Evolutionary conservation across 345 rosid genomes (phyloP).

Genomic region (Salix brachista): DNA sequence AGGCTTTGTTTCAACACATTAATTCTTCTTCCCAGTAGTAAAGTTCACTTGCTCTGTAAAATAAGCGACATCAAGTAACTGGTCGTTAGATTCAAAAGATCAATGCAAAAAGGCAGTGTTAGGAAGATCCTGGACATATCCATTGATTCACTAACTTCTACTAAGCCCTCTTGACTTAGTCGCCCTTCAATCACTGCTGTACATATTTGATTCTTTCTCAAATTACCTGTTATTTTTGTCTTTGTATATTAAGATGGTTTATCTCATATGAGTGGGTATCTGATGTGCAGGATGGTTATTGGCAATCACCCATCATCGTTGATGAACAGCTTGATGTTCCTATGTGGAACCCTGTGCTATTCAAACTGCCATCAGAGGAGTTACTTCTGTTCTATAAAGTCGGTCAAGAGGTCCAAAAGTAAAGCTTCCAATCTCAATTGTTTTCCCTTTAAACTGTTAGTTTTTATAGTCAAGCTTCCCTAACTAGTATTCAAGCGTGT

Average conservation of each 20-base stretch:
- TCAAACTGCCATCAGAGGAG: slow-evolving; percentile 71
- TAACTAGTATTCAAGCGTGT: neutral
- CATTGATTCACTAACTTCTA: neutral
- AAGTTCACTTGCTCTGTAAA: neutral
- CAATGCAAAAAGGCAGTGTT: neutral
- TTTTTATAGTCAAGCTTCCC: neutral
- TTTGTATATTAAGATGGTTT: slow-evolving; percentile 5
- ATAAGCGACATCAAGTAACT: neutral
- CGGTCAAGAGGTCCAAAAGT: slow-evolving; percentile 83
- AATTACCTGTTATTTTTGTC: neutral
- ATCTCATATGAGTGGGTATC: slow-evolving; percentile 7
- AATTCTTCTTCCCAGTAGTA: neutral
- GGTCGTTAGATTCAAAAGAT: neutral
- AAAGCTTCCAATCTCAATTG: slow-evolving; percentile 13
- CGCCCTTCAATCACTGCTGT: neutral
- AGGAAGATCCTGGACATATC: neutral
- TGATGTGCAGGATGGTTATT: slow-evolving; percentile 53
- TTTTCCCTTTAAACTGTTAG: neutral
- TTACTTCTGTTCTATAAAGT: slow-evolving; percentile 78
- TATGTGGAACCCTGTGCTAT: slow-evolving; percentile 89
- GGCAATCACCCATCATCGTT: slow-evolving; percentile 50
- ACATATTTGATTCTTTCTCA: neutral
- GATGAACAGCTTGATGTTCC: slow-evolving; percentile 76
- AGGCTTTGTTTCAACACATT: neutral
- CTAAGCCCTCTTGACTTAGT: neutral